A percentile compares a stretch with the other conserved stretches of the same genome.
Conservation (phyloP, 306 rosid species). For the Cicer cuneatum region DNA sequence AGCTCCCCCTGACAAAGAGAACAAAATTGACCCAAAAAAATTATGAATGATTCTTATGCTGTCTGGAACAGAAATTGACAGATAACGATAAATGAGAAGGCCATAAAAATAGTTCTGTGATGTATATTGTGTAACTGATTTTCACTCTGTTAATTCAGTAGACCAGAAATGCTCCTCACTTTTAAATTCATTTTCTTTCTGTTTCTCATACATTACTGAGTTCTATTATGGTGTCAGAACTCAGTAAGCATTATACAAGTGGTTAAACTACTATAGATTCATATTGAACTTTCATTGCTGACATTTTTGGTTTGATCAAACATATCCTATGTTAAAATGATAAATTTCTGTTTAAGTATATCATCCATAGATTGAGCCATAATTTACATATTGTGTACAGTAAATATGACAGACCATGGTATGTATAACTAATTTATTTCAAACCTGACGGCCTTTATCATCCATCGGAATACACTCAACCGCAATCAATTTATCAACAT, state of each 20-base stretch:
- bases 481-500: slow-evolving; percentile 88
- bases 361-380: slow-evolving; percentile 11
- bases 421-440: slow-evolving; percentile 36
- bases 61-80: neutral
- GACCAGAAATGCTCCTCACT: neutral
- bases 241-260: neutral
- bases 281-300: neutral
- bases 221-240: neutral
- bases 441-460: slow-evolving; percentile 92
- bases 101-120: neutral
- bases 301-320: slow-evolving; percentile 7
- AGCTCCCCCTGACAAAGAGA: slow-evolving; percentile 80
- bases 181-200: neutral
- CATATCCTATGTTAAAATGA: slow-evolving; percentile 2
- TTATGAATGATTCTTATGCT: slow-evolving; percentile 12
- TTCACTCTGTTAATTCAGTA: neutral
- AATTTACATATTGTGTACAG: neutral
- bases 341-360: slow-evolving; percentile 12
- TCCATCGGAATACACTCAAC: slow-evolving; percentile 99
- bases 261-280: neutral
- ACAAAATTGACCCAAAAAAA: slow-evolving; percentile 19
- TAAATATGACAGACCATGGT: neutral
- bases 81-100: neutral
- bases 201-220: neutral
- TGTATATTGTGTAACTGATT: neutral